Evolutionary conservation across 306 rosid genomes (phyloP).

Genomic region (Ormosia emarginata): DNA sequence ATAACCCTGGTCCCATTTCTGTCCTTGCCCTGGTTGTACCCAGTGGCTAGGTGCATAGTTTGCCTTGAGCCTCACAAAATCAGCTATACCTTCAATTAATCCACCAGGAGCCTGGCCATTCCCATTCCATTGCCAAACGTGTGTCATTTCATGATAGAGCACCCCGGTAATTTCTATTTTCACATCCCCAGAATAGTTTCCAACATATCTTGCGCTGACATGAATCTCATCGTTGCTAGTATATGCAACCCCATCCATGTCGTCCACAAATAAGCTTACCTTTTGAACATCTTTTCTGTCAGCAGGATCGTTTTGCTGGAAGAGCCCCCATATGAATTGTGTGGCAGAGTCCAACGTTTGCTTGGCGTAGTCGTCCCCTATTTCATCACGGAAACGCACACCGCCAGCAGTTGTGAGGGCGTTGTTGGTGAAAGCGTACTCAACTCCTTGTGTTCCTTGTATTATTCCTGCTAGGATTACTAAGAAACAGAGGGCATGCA

Average conservation of each 20-base stretch:
- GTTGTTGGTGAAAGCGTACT: constrained; percentile 34
- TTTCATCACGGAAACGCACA: constrained; percentile 29
- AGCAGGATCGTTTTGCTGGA: constrained; percentile 12
- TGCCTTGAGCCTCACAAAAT: constrained; percentile 45
- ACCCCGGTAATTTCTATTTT: constrained; percentile 44
- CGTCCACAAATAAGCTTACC: constrained; percentile 26
- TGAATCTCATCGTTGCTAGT: constrained; percentile 42
- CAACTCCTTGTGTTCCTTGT: constrained; percentile 25
- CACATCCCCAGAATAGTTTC: constrained; percentile 35
- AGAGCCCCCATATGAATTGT: constrained; percentile 30
- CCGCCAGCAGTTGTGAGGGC: constrained; percentile 44
- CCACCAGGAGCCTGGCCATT: constrained; percentile 25
- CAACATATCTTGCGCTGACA: constrained; percentile 30
- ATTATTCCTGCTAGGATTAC: constrained; percentile 16
- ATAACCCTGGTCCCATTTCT: constrained; percentile 49
- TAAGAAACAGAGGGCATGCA: constrained; percentile 17
- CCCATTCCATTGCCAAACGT: constrained; percentile 71
- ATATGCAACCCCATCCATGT: constrained; percentile 25
- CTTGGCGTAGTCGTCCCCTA: constrained; percentile 17
- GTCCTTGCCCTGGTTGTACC: constrained; percentile 33
- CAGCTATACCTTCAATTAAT: constrained; percentile 52
- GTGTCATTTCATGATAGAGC: constrained; percentile 45
- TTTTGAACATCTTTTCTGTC: constrained; percentile 20
- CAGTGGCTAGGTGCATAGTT: constrained; percentile 32
- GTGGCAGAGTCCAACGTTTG: constrained; percentile 31